Evolutionary conservation across 257 asterid species (phyloP), one percentile per base, ranked within the genome.

Genomic region (Mentha longifolia): DNA sequence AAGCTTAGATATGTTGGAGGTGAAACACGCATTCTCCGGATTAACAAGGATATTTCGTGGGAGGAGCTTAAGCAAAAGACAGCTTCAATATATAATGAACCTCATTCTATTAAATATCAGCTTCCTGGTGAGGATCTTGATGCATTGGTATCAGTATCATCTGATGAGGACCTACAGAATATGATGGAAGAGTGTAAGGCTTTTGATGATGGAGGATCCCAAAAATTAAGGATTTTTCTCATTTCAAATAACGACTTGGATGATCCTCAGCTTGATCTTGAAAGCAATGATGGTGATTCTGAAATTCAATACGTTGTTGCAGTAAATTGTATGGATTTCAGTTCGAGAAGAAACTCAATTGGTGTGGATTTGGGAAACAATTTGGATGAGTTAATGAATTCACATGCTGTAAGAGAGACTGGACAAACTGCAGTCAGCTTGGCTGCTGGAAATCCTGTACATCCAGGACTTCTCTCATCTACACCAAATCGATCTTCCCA

Each of bases 61-160:
- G 86, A 77, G 62, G 97, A 89, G 72, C 85, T 94, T 63, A 75
- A 77, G 85, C 91, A 81, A 67, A 94, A 85, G 85, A 77, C 96
- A n/a, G 49, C 74, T 72, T 19, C 79, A 4, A 75, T 86, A 31
- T 89, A 78, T 57, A 76, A 63, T 58, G 81, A 81, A 74, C 85
- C 92, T 67, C 89, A 81, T 80, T 77, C 80, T 7, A 82, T 91
- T 51, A 94, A 86, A 72, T 94, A 94, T 76, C 97, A 94, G 87
- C 99, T 94, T 82, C 99, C 99, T 28, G 99, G 89, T 19, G 99
- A 94, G 92, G 99, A 94, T 77, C 95, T 94, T 69, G 99, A 91
- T 76, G 87, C 99, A 9, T 77, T 94, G 84, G 97, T 94, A 25
- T 85, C 99, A 16, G 97, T 94, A 63, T 89, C 99, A 55, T 82